Evolutionary conservation across 305 asterid genomes (phyloP), one percentile per base, ranked within the genome.

Genomic region (Solanum hybrid): DNA sequence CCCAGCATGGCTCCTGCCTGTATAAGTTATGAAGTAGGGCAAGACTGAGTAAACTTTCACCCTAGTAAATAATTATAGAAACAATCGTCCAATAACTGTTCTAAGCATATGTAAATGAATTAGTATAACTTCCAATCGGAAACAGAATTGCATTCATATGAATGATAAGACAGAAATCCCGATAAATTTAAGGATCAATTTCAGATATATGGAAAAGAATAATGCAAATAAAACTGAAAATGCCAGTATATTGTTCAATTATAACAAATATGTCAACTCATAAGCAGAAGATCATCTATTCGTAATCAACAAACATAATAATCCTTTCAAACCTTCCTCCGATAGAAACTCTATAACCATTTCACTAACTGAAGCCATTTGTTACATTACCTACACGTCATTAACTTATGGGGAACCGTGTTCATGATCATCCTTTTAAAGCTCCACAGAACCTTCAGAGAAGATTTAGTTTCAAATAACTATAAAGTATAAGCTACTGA

Each of bases 1-100:
- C 99, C 99, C 65, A 97, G 91, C 99, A 97, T 96, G 22, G 99
- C 99, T 94, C 99, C 99, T 86, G 99, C 99, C 99, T 97, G 95
- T 93, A 92, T 80, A 89, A 86, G 87, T 87, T 79, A 57, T 26
- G 93, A 79, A 89, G 90, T 90, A 61, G 65, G 34, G 34, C 72
- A 20, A 86, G 17, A 34, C 13, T 65, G 86, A 33, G 88, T 26
- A 36, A 90, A 84, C 20, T 72, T 27, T 87, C 37, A 81, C 22
- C 86, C 36, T 38, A 26, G 87, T 24, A 81, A 38, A 81, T 81
- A 38, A 81, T 38, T 36, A 7, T 38, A 81, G 87, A 81, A 82
- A 81, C 70, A 8, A 81, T 27, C 3, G 1, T 81, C 70, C 31
- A 81, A 81, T 39, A 38, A 81, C 24, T 81, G 33, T 39, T 7